These are phyloP conservation scores for Talaromyces funiculosus DNA, from an alignment of 2,329 filamentous ascomycete species.

Conservation along the genomic window DNA sequence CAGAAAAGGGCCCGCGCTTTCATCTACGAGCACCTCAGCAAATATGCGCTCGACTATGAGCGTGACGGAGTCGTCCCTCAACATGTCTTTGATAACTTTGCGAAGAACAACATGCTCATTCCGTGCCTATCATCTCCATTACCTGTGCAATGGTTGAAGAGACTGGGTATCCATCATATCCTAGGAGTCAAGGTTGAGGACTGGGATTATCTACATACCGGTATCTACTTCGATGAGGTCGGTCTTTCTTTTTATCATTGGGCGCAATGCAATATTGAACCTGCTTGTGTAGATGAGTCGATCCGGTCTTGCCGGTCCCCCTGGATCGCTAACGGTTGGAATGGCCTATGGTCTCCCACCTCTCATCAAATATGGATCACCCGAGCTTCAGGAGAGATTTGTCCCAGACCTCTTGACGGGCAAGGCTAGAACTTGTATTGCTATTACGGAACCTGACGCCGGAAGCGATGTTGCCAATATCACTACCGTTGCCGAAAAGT, in stretches of 20 bases:
- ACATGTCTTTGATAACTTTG: slow-evolving; percentile 60
- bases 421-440: slow-evolving; percentile 64
- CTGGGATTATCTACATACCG: slow-evolving; percentile 65
- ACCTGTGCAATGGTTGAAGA: slow-evolving; percentile 62
- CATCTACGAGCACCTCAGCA: slow-evolving; percentile 56
- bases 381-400: slow-evolving; percentile 58
- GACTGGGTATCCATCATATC: slow-evolving; percentile 60
- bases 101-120: slow-evolving; percentile 62
- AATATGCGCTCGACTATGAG: slow-evolving; percentile 65
- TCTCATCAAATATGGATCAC: slow-evolving; percentile 62
- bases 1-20: slow-evolving; percentile 65
- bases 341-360: slow-evolving; percentile 69
- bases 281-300: slow-evolving; percentile 50
- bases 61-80: slow-evolving; percentile 57
- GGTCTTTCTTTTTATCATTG: not conserved
- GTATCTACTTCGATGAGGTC: slow-evolving; percentile 65
- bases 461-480: slow-evolving; percentile 71
- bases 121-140: slow-evolving; percentile 64
- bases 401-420: slow-evolving; percentile 64
- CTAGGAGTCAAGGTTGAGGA: slow-evolving; percentile 65
- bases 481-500: slow-evolving; percentile 60
- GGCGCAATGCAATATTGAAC: not conserved
- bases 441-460: slow-evolving; percentile 71
- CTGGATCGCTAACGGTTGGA: slow-evolving; percentile 62
- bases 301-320: slow-evolving; percentile 59